phyloP scores from a whole-genome alignment of 2,329 filamentous ascomycete species.

The Tolypocladium nubicola region DNA sequence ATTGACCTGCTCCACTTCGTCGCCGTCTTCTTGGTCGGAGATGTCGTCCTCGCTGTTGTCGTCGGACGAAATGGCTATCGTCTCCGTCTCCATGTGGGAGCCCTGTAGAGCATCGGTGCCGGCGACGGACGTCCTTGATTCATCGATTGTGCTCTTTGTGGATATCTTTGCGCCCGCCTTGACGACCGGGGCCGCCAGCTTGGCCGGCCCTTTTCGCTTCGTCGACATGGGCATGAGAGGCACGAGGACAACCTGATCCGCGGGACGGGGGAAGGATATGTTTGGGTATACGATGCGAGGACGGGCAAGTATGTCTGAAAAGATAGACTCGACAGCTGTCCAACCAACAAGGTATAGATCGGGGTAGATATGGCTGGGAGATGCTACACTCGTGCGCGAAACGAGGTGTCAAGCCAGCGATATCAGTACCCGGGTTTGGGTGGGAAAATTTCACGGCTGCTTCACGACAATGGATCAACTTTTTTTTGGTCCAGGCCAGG shows the following conservation, averaged over 20 bases:
- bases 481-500: constrained; percentile 16
- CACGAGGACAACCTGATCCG: neutral
- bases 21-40: constrained; percentile 32
- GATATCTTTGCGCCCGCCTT: constrained; percentile 41
- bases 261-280: neutral
- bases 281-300: neutral
- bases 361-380: neutral
- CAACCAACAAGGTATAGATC: too few relatives aligned
- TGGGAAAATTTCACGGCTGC: constrained; percentile 24
- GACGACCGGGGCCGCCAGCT: constrained; percentile 44
- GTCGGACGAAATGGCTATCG: constrained; percentile 50
- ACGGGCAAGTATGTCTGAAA: neutral
- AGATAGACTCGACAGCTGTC: neutral
- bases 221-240: constrained; percentile 38
- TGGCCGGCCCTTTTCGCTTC: constrained; percentile 48
- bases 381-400: neutral
- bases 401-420: constrained; percentile 5
- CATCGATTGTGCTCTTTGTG: constrained; percentile 42
- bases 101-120: constrained; percentile 27
- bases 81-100: constrained; percentile 29
- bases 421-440: constrained; percentile 10
- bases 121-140: constrained; percentile 45
- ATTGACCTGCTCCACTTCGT: constrained; percentile 9
- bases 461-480: constrained; percentile 16
- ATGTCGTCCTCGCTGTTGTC: constrained; percentile 35